Evolutionary conservation across 169 alveolate species (phyloP).

Genomic region (Babesia bigemina): DNA sequence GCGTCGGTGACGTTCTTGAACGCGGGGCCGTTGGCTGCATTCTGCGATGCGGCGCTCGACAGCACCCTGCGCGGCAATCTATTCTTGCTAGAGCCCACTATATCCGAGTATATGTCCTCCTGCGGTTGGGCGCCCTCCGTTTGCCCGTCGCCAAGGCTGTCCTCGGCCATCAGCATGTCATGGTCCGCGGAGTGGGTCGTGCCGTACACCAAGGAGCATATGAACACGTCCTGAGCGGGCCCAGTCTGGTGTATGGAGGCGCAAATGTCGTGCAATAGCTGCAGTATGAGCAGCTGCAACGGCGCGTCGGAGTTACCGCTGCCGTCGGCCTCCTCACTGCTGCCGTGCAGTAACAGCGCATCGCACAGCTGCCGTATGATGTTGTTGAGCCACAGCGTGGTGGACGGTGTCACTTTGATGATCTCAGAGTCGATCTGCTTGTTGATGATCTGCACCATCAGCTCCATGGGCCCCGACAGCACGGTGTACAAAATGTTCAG

Average conservation of each 20-base stretch:
- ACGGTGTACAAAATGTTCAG: conserved; percentile 36
- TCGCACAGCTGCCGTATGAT: conserved; percentile 42
- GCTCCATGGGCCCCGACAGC: conserved; percentile 36
- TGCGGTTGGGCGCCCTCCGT: neutral
- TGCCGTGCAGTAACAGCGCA: conserved; percentile 4
- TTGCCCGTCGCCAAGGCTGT: neutral
- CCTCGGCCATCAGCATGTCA: neutral
- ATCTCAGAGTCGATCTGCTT: conserved; percentile 53
- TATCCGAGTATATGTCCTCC: conserved; percentile 37
- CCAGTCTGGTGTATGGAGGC: conserved; percentile 49
- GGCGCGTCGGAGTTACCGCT: conserved; percentile 4
- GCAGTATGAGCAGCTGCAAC: conserved; percentile 23
- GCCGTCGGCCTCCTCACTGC: neutral
- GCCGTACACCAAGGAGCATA: conserved; percentile 22
- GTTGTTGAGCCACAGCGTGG: conserved; percentile 12
- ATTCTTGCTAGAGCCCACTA: conserved; percentile 5
- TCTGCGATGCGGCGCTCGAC: neutral
- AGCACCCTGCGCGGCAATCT: neutral
- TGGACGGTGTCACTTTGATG: conserved; percentile 43
- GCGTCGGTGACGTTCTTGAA: conserved; percentile 24
- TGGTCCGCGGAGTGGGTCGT: conserved; percentile 20
- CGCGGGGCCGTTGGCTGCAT: neutral
- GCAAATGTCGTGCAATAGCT: conserved; percentile 35
- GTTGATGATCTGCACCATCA: conserved; percentile 29
- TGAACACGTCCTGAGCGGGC: conserved; percentile 35